These are phyloP conservation scores for Gautieria morchelliformis DNA, from an alignment of 768 basidiomycete species.

Conservation along the genomic window DNA sequence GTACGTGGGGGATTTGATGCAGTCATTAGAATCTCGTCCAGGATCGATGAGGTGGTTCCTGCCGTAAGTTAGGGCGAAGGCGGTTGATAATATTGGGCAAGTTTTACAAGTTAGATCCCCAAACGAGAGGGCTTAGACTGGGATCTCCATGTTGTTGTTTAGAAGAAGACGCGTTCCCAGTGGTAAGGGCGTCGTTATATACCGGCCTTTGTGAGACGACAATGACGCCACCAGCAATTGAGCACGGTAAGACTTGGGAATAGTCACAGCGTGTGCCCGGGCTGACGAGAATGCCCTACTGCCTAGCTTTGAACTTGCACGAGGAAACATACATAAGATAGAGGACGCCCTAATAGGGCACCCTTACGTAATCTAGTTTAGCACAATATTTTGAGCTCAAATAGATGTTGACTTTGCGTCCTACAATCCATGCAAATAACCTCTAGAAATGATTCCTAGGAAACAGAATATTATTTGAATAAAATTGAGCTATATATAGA, in stretches of 20 bases:
- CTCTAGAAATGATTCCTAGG: too few relatives aligned
- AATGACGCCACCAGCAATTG: background rate
- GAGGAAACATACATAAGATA: background rate
- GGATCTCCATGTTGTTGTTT: constrained; percentile 13
- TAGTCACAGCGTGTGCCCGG: background rate
- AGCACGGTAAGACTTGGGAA: background rate
- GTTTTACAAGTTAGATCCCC: constrained; percentile 68
- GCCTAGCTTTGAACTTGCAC: background rate
- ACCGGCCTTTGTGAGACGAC: background rate
- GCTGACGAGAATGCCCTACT: background rate
- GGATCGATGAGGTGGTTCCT: constrained; percentile 42
- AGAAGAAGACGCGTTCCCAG: background rate
- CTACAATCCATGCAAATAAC: too few relatives aligned
- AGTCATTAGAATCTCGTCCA: constrained; percentile 26
- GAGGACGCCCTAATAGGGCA: too few relatives aligned
- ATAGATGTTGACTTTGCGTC: too few relatives aligned
- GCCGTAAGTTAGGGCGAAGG: constrained; percentile 2
- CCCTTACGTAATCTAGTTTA: too few relatives aligned
- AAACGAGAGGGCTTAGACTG: constrained; percentile 43
- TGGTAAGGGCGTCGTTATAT: constrained; percentile 1
- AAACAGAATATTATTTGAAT: too few relatives aligned
- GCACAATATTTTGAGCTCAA: too few relatives aligned
- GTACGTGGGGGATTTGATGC: constrained; percentile 40
- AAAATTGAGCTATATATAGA: too few relatives aligned
- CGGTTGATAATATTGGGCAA: background rate